Conservation (phyloP, 345 rosid species). For the Dipteronia dyeriana region DNA sequence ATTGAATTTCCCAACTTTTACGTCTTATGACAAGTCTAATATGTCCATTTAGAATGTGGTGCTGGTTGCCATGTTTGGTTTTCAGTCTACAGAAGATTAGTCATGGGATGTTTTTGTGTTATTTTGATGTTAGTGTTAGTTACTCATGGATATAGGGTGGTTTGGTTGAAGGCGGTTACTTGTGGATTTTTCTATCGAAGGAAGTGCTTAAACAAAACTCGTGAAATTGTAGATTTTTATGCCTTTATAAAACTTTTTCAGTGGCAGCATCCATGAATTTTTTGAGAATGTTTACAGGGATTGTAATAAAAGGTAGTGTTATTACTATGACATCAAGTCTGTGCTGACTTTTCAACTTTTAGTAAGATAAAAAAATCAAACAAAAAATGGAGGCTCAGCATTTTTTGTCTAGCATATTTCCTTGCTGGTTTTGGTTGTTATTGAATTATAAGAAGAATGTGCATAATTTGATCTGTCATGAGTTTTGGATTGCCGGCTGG, state of each 20-base stretch:
- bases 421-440: no score
- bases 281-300: neutral
- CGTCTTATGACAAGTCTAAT: neutral
- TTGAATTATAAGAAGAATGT: no score
- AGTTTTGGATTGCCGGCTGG: neutral
- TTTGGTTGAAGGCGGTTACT: neutral
- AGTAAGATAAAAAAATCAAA: no score
- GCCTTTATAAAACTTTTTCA: neutral
- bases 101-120: neutral
- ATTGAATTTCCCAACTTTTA: constrained; percentile 1
- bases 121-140: constrained; percentile 4
- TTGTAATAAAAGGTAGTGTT: neutral
- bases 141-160: neutral
- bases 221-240: neutral
- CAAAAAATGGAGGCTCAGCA: no score
- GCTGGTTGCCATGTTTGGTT: neutral
- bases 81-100: neutral
- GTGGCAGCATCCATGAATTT: neutral
- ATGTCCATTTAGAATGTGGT: neutral
- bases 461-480: neutral
- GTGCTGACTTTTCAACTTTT: neutral
- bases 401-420: no score
- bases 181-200: neutral
- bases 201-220: neutral
- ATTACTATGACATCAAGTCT: neutral